phyloP scores from a whole-genome alignment of 2,329 filamentous ascomycete species.

The Ophiostoma sp. region DNA sequence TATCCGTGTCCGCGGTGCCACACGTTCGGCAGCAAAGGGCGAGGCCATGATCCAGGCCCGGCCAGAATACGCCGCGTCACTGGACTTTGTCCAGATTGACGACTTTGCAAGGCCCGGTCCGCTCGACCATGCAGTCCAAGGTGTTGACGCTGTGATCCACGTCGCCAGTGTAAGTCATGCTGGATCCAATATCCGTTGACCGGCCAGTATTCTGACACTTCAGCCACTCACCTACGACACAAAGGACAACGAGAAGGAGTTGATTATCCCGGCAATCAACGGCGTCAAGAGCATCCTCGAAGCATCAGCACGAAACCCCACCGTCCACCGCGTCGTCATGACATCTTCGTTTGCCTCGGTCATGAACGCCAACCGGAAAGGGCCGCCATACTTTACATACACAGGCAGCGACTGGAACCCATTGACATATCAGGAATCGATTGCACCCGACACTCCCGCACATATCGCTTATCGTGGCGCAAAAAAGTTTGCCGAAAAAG shows the following conservation, averaged over 20 bases:
- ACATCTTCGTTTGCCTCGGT: slow-evolving; percentile 31
- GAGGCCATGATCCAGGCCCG: slow-evolving; percentile 34
- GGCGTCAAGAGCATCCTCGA: slow-evolving; percentile 46
- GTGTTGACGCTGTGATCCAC: slow-evolving; percentile 38
- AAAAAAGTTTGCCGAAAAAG: slow-evolving; percentile 55
- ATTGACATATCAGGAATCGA: slow-evolving; percentile 47
- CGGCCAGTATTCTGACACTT: background rate
- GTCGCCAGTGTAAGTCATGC: slow-evolving; percentile 31
- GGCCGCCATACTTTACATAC: slow-evolving; percentile 36
- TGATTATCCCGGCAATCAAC: slow-evolving; percentile 48
- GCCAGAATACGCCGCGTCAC: slow-evolving; percentile 36
- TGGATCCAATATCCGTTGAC: too few species aligned
- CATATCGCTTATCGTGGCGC: slow-evolving; percentile 53
- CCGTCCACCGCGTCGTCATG: slow-evolving; percentile 33
- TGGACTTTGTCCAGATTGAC: slow-evolving; percentile 44
- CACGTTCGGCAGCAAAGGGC: slow-evolving; percentile 26
- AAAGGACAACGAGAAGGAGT: slow-evolving; percentile 47
- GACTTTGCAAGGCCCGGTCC: slow-evolving; percentile 42
- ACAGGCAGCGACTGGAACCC: slow-evolving; percentile 56
- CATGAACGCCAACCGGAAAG: slow-evolving; percentile 33
- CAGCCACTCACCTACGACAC: slow-evolving; percentile 43
- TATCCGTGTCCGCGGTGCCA: slow-evolving; percentile 35
- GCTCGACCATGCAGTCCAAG: slow-evolving; percentile 37
- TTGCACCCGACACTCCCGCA: slow-evolving; percentile 38
- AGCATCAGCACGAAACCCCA: slow-evolving; percentile 36